phyloP scores from a whole-genome alignment of 225 moss, liverwort and hornwort species.

The Neckera pumila region DNA sequence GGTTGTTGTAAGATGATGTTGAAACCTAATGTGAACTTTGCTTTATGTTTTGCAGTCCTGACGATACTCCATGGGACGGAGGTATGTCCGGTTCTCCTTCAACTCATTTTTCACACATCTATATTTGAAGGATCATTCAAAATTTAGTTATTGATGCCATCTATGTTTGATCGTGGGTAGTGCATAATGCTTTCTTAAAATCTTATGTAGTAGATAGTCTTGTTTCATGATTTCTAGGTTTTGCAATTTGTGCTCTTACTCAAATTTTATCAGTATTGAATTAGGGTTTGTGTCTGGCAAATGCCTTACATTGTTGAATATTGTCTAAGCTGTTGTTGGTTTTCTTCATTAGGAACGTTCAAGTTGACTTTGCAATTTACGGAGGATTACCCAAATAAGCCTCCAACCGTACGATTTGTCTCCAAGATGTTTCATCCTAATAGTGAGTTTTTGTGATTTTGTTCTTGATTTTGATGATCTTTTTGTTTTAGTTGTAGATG shows the following conservation, averaged over 20 bases:
- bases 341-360: constrained; percentile 64
- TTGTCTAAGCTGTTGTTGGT: not conserved
- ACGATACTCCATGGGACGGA: constrained; percentile 99
- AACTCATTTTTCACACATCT: not conserved
- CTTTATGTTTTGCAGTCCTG: constrained; percentile 60
- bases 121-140: not conserved
- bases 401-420: constrained; percentile 97
- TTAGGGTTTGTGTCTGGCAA: not conserved
- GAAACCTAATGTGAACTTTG: not conserved
- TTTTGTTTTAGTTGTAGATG: not conserved
- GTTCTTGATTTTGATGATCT: not conserved
- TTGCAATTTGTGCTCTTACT: not conserved
- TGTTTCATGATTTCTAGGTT: not conserved
- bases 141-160: not conserved
- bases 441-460: constrained; percentile 38
- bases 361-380: constrained; percentile 99
- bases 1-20: not conserved
- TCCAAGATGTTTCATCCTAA: constrained; percentile 99
- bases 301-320: not conserved
- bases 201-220: not conserved
- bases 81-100: constrained; percentile 24
- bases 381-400: constrained; percentile 98
- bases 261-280: not conserved
- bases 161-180: not conserved
- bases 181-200: not conserved